Base-by-base conservation (phyloP, 768 basidiomycete species). In the Podaxis rugospora region DNA sequence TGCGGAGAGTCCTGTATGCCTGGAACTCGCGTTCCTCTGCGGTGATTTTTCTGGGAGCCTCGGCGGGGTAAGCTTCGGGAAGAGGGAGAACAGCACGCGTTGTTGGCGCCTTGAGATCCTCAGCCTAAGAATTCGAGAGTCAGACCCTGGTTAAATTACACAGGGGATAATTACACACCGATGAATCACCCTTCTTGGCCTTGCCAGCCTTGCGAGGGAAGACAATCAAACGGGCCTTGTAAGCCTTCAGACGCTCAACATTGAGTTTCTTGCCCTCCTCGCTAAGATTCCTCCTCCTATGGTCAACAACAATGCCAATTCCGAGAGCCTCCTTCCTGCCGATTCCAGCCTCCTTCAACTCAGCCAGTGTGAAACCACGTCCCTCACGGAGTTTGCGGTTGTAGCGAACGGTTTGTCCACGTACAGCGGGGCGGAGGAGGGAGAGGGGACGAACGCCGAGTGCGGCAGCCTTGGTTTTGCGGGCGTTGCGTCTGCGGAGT, bases 321-420 rank as follows among this genome's bases (percentile, higher is more conserved):
- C 91, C 87, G 51, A 88, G 85, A 21, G 97, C 97, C 78, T 93
- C 90, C 81, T 96, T 97, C 78, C 84, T 86, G 68, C 90, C 88
- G 72, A 99, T 84, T 51, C 97, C 97, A 64, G 95, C 97, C 72
- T 91, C 93, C 82, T 95, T 97, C 74, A 99, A 83, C 77, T 99
- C 97, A 51, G 84, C 84, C 50, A 93, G 80, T 63, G 95, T 95
- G 83, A 98, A 98, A 57, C 97, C 96, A 71, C 95, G 92, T 61
- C 96, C 96, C 74, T 95, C 92, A 66, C 97, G 92, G 70, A 98
- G 75, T 78, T 97, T 97, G 77, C 90, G 87, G 85, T 98, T 99
- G 88, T 98, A 99, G 68, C 94, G 93, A 68, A 96, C 84, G 64
- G 96, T 98, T 70, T 94, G 96, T 62, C 83, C 93, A 75, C 94